Conservation (phyloP, 2,329 filamentous ascomycete genomes). For the Trichoderma atroviride region DNA sequence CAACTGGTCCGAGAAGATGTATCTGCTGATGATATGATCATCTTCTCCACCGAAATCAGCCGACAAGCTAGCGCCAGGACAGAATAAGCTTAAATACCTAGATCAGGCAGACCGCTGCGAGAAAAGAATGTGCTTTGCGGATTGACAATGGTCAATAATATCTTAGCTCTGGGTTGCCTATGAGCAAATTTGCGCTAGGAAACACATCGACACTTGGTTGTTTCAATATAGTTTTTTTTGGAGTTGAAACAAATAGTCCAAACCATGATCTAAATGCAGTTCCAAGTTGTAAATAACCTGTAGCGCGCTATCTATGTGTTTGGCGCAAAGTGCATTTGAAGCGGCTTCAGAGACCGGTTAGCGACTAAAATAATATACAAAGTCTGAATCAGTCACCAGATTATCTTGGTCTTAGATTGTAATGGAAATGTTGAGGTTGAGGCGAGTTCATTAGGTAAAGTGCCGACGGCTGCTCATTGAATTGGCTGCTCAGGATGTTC, state of each 20-base stretch:
- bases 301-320: not conserved
- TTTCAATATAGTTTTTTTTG: not conserved
- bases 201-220: not conserved
- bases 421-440: not conserved
- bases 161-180: not conserved
- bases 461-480: not conserved
- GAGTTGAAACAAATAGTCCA: not conserved
- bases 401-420: not conserved
- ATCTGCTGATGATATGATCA: not conserved
- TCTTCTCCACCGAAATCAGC: not conserved
- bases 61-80: not conserved
- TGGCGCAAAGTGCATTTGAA: not conserved
- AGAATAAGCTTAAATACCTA: not conserved
- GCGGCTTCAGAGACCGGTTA: not conserved
- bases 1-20: not conserved
- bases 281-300: not conserved
- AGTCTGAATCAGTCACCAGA: not conserved
- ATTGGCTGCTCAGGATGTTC: not conserved
- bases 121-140: not conserved
- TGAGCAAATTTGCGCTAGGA: not conserved
- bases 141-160: not conserved
- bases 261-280: too few species aligned
- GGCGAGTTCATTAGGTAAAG: not conserved
- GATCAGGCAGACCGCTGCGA: not conserved
- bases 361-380: not conserved